Evolutionary conservation across 805 yeast species (phyloP).

Genomic region (Dipodascopsis tothii): DNA sequence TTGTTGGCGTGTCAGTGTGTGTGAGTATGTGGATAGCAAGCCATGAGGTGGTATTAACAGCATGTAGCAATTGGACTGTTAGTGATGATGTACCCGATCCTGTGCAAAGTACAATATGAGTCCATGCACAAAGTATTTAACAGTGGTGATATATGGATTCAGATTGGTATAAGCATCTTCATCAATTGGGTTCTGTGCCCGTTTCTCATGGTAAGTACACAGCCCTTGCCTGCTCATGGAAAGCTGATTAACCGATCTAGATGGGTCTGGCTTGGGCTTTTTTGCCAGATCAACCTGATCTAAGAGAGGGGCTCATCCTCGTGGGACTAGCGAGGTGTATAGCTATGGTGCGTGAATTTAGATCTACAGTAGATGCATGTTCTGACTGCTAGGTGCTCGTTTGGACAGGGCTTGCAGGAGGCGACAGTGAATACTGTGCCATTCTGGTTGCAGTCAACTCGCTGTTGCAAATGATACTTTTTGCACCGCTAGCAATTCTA

Average conservation of each 20-base stretch:
- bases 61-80: slow-evolving; percentile 39
- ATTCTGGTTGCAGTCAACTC: slow-evolving; percentile 45
- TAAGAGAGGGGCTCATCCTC: slow-evolving; percentile 48
- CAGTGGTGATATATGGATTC: slow-evolving; percentile 25
- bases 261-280: slow-evolving; percentile 47
- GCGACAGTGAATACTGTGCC: slow-evolving; percentile 44
- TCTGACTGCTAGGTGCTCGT: slow-evolving; percentile 25
- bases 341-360: slow-evolving; percentile 38
- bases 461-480: slow-evolving; percentile 42
- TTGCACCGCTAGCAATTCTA: slow-evolving; percentile 46
- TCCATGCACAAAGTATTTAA: slow-evolving; percentile 30
- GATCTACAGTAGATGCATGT: background rate
- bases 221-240: background rate
- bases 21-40: slow-evolving; percentile 10
- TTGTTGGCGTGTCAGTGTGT: slow-evolving; percentile 27
- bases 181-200: slow-evolving; percentile 54
- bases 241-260: background rate
- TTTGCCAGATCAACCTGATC: slow-evolving; percentile 41
- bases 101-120: slow-evolving; percentile 49
- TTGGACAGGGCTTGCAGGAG: slow-evolving; percentile 43
- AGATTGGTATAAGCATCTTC: slow-evolving; percentile 35
- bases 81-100: slow-evolving; percentile 51
- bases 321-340: slow-evolving; percentile 54
- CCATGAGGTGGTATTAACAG: background rate
- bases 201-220: slow-evolving; percentile 39